Base-by-base conservation (phyloP, 805 yeast genomes). In the Wickerhamiella lipophila region DNA sequence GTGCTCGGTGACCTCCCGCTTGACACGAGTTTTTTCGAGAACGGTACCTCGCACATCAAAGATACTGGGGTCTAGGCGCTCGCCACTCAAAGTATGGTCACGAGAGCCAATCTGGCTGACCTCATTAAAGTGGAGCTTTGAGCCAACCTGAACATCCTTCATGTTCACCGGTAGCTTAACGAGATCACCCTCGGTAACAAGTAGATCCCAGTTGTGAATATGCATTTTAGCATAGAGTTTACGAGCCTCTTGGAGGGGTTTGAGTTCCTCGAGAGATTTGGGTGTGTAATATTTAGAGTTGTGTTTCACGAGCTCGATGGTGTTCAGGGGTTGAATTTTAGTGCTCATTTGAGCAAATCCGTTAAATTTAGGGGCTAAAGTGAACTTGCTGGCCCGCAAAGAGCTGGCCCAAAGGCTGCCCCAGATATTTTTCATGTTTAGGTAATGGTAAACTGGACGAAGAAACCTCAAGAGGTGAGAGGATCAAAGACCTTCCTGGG, bases 141-240 rank as follows among this genome's bases (percentile, higher is more conserved):
- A 96, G 16, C 99, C 98, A 3, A 89, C 79, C 47, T 78, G 72
- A 9, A 81, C 92, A 48, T 77, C 75, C 58, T 78, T 81, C 70
- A 92, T 61, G 54, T 78, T 75, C 65, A 76, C 88, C 2, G 96
- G 96, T 35, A 92, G 65, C 21, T 78, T 74, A 47, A 92, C 75
- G 55, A 72, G 75, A 64, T 92, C 99, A 19, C 99, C 99, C 56
- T 80, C 77, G 22, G 97, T 87, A 15, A 92, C 92, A 53, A 92
- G 69, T 60, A 84, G 87, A 39, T 92, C 85, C 65, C 86, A 78
- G 64, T 81, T 77, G 68, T 86, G 92, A 34, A 92, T 75, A 56
- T 77, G 78, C 55, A 89, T 74, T 7, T 84, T 72, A 42, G 97
- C 97, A 61, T 86, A 92, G 27, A 89, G 66, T 45, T 79, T 75